phyloP scores from a whole-genome alignment of 202 grass and related monocot species.

The Eragrostis tef region DNA sequence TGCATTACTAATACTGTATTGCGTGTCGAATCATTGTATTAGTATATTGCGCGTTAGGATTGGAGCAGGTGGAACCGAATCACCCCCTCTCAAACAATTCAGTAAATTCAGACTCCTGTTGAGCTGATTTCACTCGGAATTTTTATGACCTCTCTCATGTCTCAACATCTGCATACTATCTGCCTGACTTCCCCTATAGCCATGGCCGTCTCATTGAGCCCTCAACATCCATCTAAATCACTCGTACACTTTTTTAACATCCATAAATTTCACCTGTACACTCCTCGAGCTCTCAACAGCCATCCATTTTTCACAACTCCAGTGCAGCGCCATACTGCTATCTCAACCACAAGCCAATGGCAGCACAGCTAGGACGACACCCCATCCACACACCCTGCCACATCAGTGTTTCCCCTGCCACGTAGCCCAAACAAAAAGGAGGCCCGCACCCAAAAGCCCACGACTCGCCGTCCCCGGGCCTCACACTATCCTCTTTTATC shows the following conservation, averaged over 20 bases:
- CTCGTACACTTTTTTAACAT: too few relatives aligned
- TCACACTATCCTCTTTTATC: conserved; percentile 34
- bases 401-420: conserved; percentile 13
- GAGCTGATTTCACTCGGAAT: background rate
- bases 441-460: background rate
- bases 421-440: conserved; percentile 14
- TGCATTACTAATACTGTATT: background rate
- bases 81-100: too few relatives aligned
- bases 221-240: background rate
- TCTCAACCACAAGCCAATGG: conserved; percentile 18
- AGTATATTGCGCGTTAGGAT: too few relatives aligned
- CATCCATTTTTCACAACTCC: too few relatives aligned
- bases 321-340: background rate
- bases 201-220: background rate
- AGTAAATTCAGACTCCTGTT: background rate
- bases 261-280: too few relatives aligned
- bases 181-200: background rate
- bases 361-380: conserved; percentile 16
- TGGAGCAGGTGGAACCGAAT: background rate
- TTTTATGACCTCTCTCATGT: background rate
- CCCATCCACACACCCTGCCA: conserved; percentile 1
- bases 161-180: background rate
- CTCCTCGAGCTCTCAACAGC: too few relatives aligned
- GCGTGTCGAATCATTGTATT: too few relatives aligned
- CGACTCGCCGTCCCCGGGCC: background rate